Conservation (phyloP, 441 rosid genomes). For the Brassica hybrid region DNA sequence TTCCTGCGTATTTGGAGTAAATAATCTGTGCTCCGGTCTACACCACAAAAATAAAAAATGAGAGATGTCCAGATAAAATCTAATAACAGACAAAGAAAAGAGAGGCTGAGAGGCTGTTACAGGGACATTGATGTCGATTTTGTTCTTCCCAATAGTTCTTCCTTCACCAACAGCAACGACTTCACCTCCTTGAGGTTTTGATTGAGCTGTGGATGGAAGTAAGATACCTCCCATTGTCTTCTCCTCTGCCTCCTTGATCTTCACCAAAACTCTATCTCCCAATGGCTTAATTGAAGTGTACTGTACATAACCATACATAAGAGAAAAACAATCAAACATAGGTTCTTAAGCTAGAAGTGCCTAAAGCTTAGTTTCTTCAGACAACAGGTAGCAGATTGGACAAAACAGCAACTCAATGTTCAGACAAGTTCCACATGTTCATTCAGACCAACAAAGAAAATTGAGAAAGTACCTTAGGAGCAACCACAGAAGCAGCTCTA, state of each 20-base stretch:
- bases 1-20: slow-evolving; percentile 77
- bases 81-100: not conserved
- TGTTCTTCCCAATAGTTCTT: slow-evolving; percentile 58
- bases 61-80: not conserved
- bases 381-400: not conserved
- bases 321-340: not conserved
- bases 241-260: slow-evolving; percentile 84
- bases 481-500: slow-evolving; percentile 81
- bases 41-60: not conserved
- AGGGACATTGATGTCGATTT: not conserved
- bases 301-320: not conserved
- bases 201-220: slow-evolving; percentile 81
- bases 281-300: slow-evolving; percentile 60
- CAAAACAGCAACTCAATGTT: not conserved
- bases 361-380: not conserved
- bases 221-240: slow-evolving; percentile 85
- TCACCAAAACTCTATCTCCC: slow-evolving; percentile 87
- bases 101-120: not conserved
- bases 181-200: slow-evolving; percentile 93
- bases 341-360: not conserved
- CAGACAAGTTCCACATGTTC: not conserved
- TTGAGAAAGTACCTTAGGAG: slow-evolving; percentile 72
- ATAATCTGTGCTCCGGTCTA: not conserved
- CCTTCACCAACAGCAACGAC: slow-evolving; percentile 95
- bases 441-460: slow-evolving; percentile 2